Evolutionary conservation across 345 rosid species (phyloP).

Genomic region (Arabis alpina): DNA sequence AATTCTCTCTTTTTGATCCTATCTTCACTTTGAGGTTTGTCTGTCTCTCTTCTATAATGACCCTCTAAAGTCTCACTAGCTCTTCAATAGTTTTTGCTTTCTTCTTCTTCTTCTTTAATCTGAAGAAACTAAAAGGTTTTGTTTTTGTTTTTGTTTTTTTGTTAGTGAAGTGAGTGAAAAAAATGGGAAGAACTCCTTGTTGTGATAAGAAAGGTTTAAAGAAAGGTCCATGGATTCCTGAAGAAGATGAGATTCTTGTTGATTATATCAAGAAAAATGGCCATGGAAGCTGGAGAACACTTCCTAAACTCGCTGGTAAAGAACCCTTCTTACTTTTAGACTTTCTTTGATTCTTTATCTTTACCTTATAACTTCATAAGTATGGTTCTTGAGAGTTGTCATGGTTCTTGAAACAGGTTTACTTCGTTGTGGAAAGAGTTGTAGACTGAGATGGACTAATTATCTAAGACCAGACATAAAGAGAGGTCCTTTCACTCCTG

Average conservation of each 20-base stretch:
- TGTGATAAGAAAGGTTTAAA: conserved; percentile 86
- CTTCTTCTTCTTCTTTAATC: neutral
- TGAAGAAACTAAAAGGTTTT: neutral
- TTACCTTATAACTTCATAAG: too few species aligned
- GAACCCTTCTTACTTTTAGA: neutral
- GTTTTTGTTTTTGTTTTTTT: neutral
- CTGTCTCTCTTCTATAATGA: conserved; percentile 30
- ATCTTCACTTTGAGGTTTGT: conserved; percentile 37
- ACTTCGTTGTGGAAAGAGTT: conserved; percentile 96
- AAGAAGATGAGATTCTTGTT: conserved; percentile 85
- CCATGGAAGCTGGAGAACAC: conserved; percentile 98
- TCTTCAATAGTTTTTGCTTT: conserved; percentile 13
- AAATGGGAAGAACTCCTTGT: conserved; percentile 90
- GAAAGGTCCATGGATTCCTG: conserved; percentile 98
- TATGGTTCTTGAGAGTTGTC: neutral
- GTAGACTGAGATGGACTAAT: conserved; percentile 97
- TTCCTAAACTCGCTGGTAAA: conserved; percentile 83
- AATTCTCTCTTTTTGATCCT: conserved; percentile 38
- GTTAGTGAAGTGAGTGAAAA: conserved; percentile 20
- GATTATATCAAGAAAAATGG: conserved; percentile 72
- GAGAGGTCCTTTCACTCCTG: conserved; percentile 83
- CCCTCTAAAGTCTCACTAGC: conserved; percentile 20
- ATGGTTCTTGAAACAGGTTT: conserved; percentile 53
- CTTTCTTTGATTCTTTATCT: neutral
- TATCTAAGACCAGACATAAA: conserved; percentile 96